Evolutionary conservation across 1,284 basidiomycete genomes (phyloP), one percentile per base, ranked within the genome.

Genomic region (Schizophyllum amplum): DNA sequence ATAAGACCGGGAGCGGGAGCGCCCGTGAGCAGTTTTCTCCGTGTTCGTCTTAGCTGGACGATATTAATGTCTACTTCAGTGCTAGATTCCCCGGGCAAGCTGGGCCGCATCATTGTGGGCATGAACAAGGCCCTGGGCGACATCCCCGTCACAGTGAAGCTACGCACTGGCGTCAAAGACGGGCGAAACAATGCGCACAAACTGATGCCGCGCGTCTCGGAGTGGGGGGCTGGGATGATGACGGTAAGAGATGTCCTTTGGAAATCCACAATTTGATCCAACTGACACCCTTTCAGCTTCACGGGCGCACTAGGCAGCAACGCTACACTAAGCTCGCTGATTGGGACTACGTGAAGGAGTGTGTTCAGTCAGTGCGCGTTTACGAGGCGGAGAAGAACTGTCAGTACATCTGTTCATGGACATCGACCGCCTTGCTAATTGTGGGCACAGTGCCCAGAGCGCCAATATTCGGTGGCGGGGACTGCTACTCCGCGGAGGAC

Each of bases 381-480:
- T 73, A 79, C 24, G 84, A 92, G 66, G 80, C 75, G 13, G 92
- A 95, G 23, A 83, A 90, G 61, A 86, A 85, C 63, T 64, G 89
- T 90, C 64, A 58, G 86, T 78, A 17, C 9, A 33, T 21, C 27
- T 0, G 27, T 52, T 47, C 24, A n/a, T n/a, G n/a, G n/a, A n/a
- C n/a, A n/a, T 55, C 13, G 15, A 26, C 24, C 21, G 52, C 61
- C 23, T 51, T 25, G 22, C 54, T 46, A 23, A 24, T n/a, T n/a
- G n/a, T n/a, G n/a, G n/a, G 61, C 24, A 5, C 56, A 92, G 89
- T 97, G 52, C 80, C 86, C 0, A 83, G 90, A 0, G 79, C 98
- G 15, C 95, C 96, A 0, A 92, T 99, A 48, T 98, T 97, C 64
- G 96, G 96, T 9, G 94, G 94, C 33, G 96, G 96, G 0, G 96